These are phyloP conservation scores for Apiospora malaysiana DNA, from an alignment of 2,329 filamentous ascomycete species.

Conservation along the genomic window DNA sequence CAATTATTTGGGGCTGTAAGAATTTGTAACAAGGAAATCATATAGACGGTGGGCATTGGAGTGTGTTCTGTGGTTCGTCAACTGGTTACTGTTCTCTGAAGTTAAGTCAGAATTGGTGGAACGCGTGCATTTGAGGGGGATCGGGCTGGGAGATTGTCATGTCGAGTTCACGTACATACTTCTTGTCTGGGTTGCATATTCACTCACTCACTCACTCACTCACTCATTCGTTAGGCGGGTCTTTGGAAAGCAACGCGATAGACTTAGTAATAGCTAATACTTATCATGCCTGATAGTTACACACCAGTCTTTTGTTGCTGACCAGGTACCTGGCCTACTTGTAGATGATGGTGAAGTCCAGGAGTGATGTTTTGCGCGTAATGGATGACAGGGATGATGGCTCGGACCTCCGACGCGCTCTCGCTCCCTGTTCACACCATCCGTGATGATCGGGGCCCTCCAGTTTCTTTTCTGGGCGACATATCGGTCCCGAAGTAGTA, in stretches of 20 bases:
- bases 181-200: neutral
- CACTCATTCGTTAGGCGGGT: neutral
- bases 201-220: neutral
- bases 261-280: slow-evolving; percentile 14
- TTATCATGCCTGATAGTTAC: neutral
- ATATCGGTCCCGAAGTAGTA: neutral
- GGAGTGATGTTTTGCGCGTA: no score
- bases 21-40: neutral
- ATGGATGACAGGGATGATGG: neutral
- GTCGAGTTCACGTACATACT: slow-evolving; percentile 9
- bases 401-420: neutral
- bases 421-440: neutral
- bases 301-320: no score
- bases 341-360: no score
- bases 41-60: neutral
- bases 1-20: no score
- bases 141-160: slow-evolving; percentile 12
- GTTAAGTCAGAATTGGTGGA: neutral
- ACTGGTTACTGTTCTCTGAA: neutral
- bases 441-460: neutral
- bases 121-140: neutral
- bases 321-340: no score
- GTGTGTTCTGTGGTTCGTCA: neutral
- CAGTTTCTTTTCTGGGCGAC: neutral
- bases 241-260: neutral